Evolutionary conservation across 257 asterid species (phyloP).

Genomic region (Rauvolfia tetraphylla): DNA sequence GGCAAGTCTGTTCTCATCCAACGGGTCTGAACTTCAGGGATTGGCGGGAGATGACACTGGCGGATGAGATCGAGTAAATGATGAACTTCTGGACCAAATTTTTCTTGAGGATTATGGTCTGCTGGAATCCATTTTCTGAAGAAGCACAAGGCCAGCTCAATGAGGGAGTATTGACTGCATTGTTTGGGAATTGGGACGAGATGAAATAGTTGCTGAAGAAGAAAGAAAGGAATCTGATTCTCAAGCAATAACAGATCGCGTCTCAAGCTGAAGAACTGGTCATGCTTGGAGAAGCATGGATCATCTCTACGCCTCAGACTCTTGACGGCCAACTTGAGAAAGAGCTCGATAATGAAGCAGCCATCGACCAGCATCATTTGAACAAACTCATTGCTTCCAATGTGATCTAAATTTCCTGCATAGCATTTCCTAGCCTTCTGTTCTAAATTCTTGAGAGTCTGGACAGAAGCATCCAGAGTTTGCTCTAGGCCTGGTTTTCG

Average conservation of each 20-base stretch:
- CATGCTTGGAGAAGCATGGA: slow-evolving; percentile 57
- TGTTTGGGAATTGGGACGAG: slow-evolving; percentile 33
- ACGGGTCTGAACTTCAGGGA: slow-evolving; percentile 25
- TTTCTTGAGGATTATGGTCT: slow-evolving; percentile 39
- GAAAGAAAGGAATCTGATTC: slow-evolving; percentile 77
- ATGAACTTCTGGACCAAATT: slow-evolving; percentile 30
- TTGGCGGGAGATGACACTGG: slow-evolving; percentile 50
- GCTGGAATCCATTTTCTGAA: slow-evolving; percentile 47
- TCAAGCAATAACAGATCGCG: slow-evolving; percentile 71
- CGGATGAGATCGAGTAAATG: slow-evolving; percentile 78
- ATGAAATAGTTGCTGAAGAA: slow-evolving; percentile 53
- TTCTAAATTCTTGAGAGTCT: slow-evolving; percentile 53
- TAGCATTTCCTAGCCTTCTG: slow-evolving; percentile 62
- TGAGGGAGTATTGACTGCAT: slow-evolving; percentile 28
- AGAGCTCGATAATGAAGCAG: slow-evolving; percentile 70
- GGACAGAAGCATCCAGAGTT: slow-evolving; percentile 46
- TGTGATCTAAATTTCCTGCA: slow-evolving; percentile 30
- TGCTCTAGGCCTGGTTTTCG: slow-evolving; percentile 31
- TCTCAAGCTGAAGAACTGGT: slow-evolving; percentile 53
- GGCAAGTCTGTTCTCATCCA: slow-evolving; percentile 15
- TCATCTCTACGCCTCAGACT: slow-evolving; percentile 54
- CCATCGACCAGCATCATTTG: slow-evolving; percentile 87
- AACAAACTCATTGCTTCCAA: slow-evolving; percentile 46
- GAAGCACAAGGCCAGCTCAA: slow-evolving; percentile 34
- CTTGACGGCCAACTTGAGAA: slow-evolving; percentile 53